Evolutionary conservation across 768 basidiomycete genomes (phyloP), one percentile per base, ranked within the genome.

Genomic region (Royoungia palumana): DNA sequence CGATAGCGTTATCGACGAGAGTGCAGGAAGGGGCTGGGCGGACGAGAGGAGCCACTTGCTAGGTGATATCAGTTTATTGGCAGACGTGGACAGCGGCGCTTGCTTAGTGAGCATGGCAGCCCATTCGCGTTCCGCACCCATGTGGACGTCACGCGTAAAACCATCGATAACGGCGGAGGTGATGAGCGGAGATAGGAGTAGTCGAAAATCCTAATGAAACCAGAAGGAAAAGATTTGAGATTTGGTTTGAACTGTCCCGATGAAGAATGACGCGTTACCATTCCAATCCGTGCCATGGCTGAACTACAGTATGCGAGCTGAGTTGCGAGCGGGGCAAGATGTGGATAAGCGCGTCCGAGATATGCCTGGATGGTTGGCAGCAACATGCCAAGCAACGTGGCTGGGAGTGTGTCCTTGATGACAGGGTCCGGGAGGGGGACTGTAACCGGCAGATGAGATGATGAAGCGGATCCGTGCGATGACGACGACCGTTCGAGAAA

Each of bases 261-360:
- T 3, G 14, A 44, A n/a, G 38, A 16, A 20, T 16, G 35, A 22
- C 38, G 55, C 67, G 9, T 32, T 35, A 67, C 94, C 58, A 95
- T 76, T 0, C 95, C 95, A 14, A 95, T 79, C n/a, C 94, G 82
- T 0, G 90, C 78, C 61, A 96, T 96, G 1, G 94, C 93, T 16
- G 84, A 82, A 8, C 93, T 84, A 64, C 94, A 96, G 68, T 98
- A 97, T 12, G 89, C 87, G 38, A 98, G 78, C 59, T 98, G 95
- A 0, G 94, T 95, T 49, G 96, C 94, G 76, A 30, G 94, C 83
- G 19, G 91, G 78, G 55, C 95, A 76, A 20, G 89, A 72, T 17
- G 87, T 61, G 13, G 85, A 72, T 25, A 83, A 71, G 66, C 74
- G 10, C 75, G 78, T 0, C 83, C 79, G 14, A 96, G 77, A 41